Base-by-base conservation (phyloP, 495 filamentous ascomycete species). In the Penicillium bovifimosum region DNA sequence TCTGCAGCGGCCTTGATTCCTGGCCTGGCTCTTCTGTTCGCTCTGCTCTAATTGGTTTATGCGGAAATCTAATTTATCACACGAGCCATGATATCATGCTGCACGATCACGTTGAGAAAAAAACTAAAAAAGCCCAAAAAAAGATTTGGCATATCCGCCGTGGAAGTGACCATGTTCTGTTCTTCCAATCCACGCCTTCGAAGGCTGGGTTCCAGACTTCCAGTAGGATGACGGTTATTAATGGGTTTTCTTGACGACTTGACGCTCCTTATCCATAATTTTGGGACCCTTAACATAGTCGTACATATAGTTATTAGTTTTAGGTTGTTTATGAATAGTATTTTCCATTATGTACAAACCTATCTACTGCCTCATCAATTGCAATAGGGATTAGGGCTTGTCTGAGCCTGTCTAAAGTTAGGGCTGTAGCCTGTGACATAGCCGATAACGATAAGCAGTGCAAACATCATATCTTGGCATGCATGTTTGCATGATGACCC, bases 401-500 rank as follows among this genome's bases (percentile, higher is more conserved):
- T 24, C n/a, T n/a, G n/a, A n/a, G n/a, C n/a, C 2, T 24, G 20
- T 24, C 20, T 24, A 24, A 24, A 24, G 20, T 24, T 24, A 24
- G 20, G 20, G 20, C 20, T 24, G 20, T 24, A 47, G 54, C 50
- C 51, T 55, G 16, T 62, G 54, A 59, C 49, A 31, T 55, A 55
- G 26, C 5, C 9, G 38, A 38, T 17, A 52, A 42, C 40, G 48
- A 52, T 45, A 38, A 26, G 38, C 1, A 32, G 13, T 39, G 35
- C 61, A 61, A 64, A 62, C 55, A 60, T 41, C 59, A 58, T 60
- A 61, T 54, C 34, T 28, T 33, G 29, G 32, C 20, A 16, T 3
- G 7, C 9, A 20, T 49, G 53, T 52, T 59, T 59, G 48, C 52
- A 38, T 49, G 42, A 61, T 56, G 60, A 60, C 60, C 60, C 60